Conservation (phyloP, 768 basidiomycete genomes). For the Botryobasidium botryosum region DNA sequence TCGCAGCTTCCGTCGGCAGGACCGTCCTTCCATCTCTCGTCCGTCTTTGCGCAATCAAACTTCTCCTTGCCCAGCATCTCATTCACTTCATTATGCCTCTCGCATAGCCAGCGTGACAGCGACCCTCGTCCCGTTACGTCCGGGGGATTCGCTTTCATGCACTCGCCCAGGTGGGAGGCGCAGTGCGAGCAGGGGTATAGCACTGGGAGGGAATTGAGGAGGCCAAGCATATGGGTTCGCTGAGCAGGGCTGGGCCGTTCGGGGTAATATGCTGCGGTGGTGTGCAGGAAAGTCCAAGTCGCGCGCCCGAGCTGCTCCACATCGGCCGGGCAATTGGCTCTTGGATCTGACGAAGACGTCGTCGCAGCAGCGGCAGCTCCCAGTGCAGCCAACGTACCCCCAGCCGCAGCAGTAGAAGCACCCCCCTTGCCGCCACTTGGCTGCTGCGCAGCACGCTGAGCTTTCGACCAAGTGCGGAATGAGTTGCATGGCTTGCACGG, state of each 20-base stretch:
- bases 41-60: constrained; percentile 68
- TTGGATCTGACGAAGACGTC: constrained; percentile 19
- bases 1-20: constrained; percentile 79
- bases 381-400: constrained; percentile 20
- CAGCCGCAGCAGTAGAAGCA: constrained; percentile 7
- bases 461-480: constrained; percentile 48
- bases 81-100: constrained; percentile 88
- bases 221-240: constrained; percentile 65
- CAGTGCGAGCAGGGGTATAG: constrained; percentile 84
- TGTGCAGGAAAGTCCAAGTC: constrained; percentile 94
- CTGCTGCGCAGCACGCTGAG: too few relatives aligned
- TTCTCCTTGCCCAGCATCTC: constrained; percentile 60
- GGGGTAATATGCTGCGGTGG: constrained; percentile 91
- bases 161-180: constrained; percentile 62
- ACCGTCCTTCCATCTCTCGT: constrained; percentile 88
- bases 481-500: constrained; percentile 86
- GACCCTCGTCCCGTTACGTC: constrained; percentile 54
- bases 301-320: constrained; percentile 77
- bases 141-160: constrained; percentile 49
- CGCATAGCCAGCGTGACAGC: constrained; percentile 76
- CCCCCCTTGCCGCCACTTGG: constrained; percentile 15
- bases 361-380: constrained; percentile 11
- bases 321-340: constrained; percentile 73
- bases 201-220: constrained; percentile 59
- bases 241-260: constrained; percentile 58